Evolutionary conservation across 352 stramenopile genomes (phyloP).

Genomic region (Phytophthora colocasiae): DNA sequence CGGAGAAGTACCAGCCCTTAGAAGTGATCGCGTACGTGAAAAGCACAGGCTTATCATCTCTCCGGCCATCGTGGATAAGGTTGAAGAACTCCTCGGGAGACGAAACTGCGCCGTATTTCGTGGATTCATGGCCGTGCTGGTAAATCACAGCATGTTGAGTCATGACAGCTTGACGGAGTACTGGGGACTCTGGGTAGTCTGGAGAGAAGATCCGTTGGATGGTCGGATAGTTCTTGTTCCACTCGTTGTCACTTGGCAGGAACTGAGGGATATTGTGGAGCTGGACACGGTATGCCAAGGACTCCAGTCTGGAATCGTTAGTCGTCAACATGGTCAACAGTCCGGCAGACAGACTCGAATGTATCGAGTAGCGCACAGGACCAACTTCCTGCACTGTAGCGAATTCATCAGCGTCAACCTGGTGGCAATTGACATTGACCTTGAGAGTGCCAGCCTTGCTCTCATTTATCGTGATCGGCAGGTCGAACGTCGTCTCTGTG

Average conservation of each 20-base stretch:
- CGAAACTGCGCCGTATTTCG: slow-evolving; percentile 26
- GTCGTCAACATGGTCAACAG: slow-evolving; percentile 23
- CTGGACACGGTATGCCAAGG: slow-evolving; percentile 38
- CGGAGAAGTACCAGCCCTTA: slow-evolving; percentile 41
- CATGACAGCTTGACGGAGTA: slow-evolving; percentile 38
- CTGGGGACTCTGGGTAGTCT: slow-evolving; percentile 32
- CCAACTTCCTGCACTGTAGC: slow-evolving; percentile 27
- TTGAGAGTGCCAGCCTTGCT: slow-evolving; percentile 32
- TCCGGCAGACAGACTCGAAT: slow-evolving; percentile 36
- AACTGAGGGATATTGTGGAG: slow-evolving; percentile 40
- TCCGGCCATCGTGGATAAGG: slow-evolving; percentile 33
- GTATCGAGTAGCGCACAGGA: slow-evolving; percentile 42
- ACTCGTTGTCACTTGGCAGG: slow-evolving; percentile 35
- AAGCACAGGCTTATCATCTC: slow-evolving; percentile 37
- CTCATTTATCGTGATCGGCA: slow-evolving; percentile 26
- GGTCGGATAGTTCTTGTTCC: slow-evolving; percentile 43
- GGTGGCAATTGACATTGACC: slow-evolving; percentile 30
- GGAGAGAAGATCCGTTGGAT: slow-evolving; percentile 43
- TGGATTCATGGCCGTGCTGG: slow-evolving; percentile 24
- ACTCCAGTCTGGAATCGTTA: slow-evolving; percentile 25
- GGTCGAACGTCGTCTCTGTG: slow-evolving; percentile 22
- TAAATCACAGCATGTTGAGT: slow-evolving; percentile 41
- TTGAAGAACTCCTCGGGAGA: slow-evolving; percentile 37
- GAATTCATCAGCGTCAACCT: slow-evolving; percentile 1
- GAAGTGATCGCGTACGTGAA: slow-evolving; percentile 41